Conservation (phyloP, 148 eudicot genomes). For the Selenicereus undatus region DNA sequence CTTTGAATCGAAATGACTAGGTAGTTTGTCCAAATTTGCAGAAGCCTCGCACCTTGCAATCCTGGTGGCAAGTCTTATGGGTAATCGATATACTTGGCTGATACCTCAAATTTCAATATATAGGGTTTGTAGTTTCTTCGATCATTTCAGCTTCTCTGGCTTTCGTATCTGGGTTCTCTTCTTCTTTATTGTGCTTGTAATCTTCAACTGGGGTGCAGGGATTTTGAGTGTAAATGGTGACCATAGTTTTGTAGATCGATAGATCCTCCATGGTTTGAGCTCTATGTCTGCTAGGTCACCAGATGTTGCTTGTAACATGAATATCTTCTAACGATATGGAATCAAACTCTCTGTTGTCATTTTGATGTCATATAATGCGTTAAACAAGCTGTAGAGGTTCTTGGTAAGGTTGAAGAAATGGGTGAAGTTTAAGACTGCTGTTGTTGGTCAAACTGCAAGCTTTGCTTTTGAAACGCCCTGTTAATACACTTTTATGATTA, state of each 20-base stretch:
- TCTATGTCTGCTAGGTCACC: neutral
- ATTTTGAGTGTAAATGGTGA: neutral
- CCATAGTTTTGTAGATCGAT: slow-evolving; percentile 1
- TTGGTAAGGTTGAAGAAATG: too few species aligned
- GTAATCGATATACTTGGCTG: slow-evolving; percentile 2
- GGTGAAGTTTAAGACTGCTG: too few species aligned
- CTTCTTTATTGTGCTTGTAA: neutral
- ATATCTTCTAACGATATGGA: neutral
- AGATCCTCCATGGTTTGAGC: slow-evolving; percentile 1
- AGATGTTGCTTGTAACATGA: neutral
- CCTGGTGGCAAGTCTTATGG: neutral
- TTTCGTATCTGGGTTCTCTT: neutral
- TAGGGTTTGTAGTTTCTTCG: slow-evolving; percentile 11
- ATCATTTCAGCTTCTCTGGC: neutral
- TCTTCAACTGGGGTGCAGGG: neutral
- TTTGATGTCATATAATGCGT: neutral
- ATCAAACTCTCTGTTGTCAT: neutral
- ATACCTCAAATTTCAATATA: slow-evolving; percentile 3
- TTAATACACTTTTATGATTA: too few species aligned
- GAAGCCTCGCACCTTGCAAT: neutral
- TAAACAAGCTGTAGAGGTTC: neutral
- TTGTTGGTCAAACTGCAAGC: too few species aligned
- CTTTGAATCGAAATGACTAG: neutral
- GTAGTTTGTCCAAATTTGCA: neutral
- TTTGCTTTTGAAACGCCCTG: too few species aligned